Evolutionary conservation across 2,329 filamentous ascomycete genomes (phyloP), one percentile per base, ranked within the genome.

Genomic region (Calonectria hawksworthii): DNA sequence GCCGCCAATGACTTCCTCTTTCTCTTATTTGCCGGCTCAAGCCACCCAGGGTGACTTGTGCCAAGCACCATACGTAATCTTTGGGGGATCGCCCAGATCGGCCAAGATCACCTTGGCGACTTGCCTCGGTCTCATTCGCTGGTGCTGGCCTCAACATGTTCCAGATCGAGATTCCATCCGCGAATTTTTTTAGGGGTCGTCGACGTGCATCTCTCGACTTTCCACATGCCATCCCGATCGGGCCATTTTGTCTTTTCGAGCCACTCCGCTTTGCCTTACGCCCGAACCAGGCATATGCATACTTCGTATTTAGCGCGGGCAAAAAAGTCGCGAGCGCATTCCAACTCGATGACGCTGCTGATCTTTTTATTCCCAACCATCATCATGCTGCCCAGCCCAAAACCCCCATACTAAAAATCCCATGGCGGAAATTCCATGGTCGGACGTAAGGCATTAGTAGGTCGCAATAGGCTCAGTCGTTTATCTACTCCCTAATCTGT

Each of bases 1-100:
- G 56, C 30, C 56, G 16, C 56, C 8, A 23, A 23, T 14, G 23
- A 38, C 23, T 23, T 26, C 32, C 34, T 18, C 36, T 63, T 38
- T 41, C 13, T 18, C 26, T 21, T n/a, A 63, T 41, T 41, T 26
- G 16, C 36, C 23, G n/a, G 23, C 36, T 26, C 14, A 44, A 38
- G 56, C 56, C 56, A 41, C 56, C 34, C 2, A 26, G 56, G 11
- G 56, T 28, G 14, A 30, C 26, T 8, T 63, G 34, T 41, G 56
- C 56, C 56, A 63, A 63, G 56, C 38, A 36, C 26, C 36, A 6
- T 63, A 41, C 34, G 32, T 38, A 38, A 63, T 63, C 56, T 8
- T 63, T 63, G 56, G 56, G 56, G 56, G 56, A 63, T 63, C 56
- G 56, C 34, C 56, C 34, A 63, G 56, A 63, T 63, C 56, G 36